Evolutionary conservation across 2,329 filamentous ascomycete species (phyloP), one percentile per base, ranked within the genome.

Genomic region (Mycosphaerella arachidis): DNA sequence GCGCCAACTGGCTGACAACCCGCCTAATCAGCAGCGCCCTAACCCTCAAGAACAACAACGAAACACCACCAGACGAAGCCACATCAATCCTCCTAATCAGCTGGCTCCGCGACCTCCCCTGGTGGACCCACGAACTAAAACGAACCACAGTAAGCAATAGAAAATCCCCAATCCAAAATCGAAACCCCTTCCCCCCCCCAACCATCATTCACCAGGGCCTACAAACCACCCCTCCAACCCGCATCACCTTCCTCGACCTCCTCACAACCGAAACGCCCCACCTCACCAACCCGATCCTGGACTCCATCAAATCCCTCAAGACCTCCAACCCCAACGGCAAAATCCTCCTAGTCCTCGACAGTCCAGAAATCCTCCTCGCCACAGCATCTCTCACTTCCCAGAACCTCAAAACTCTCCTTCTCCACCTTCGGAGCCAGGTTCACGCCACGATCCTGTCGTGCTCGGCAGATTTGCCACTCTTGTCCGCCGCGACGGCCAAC

Each of bases 221-320:
- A 53, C 90, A 95, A 74, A 77, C 94, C 54, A 83, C 87, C 56
- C 79, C 79, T 37, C 82, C 83, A 62, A 82, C 82, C 33, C 82
- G 81, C 55, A 88, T 96, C 68, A 76, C 79, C 48, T 93, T 91
- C 67, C 81, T 96, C 33, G 91, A 96, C 74, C 90, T 90, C 20
- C 77, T 94, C 59, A 54, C 56, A 45, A 51, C 62, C 24, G 24
- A 24, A 3, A 24, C 24, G 24, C 5, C 6, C 40, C 8, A 43
- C 40, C 40, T 43, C 40, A 43, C 40, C 40, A n/a, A 43, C 4
- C 8, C 5, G 13, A 16, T 43, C 40, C 13, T n/a, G 3, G 4
- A n/a, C 20, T 48, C 66, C 27, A 45, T 60, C 8, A 54, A 16
- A 16, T n/a, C n/a, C 48, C 35, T 13, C 24, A 12, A 35, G 7